Conservation (phyloP, 2,329 filamentous ascomycete genomes). For the Ophiocordyceps camponoti-leonardi region DNA sequence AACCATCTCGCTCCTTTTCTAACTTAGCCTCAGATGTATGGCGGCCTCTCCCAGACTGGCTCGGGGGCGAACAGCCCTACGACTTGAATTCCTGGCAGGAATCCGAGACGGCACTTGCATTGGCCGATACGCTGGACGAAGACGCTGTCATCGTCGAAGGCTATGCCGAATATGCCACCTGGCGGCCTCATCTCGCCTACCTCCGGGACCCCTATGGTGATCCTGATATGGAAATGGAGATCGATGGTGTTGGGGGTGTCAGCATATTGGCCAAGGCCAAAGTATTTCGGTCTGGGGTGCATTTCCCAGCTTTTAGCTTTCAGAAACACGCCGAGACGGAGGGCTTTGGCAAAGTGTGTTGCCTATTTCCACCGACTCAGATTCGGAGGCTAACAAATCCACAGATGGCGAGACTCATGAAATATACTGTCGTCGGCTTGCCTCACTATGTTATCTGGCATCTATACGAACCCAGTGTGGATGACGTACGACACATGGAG, state of each 20-base stretch:
- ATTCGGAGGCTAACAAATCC: neutral
- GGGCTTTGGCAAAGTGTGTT: slow-evolving; percentile 82
- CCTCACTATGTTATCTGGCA: slow-evolving; percentile 99
- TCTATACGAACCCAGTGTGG: slow-evolving; percentile 96
- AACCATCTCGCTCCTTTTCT: slow-evolving; percentile 4
- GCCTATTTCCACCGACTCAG: no score
- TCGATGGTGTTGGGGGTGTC: slow-evolving; percentile 92
- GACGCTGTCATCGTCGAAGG: slow-evolving; percentile 98
- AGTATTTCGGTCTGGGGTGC: slow-evolving; percentile 86
- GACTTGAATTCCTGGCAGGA: slow-evolving; percentile 99
- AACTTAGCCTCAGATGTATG: slow-evolving; percentile 58
- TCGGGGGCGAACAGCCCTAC: slow-evolving; percentile 95
- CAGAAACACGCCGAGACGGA: slow-evolving; percentile 98
- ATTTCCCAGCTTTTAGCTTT: slow-evolving; percentile 97
- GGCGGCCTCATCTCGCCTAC: slow-evolving; percentile 93
- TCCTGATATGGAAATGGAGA: slow-evolving; percentile 99
- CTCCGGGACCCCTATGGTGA: slow-evolving; percentile 93
- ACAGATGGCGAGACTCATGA: slow-evolving; percentile 94
- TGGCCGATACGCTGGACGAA: slow-evolving; percentile 90
- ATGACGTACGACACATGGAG: slow-evolving; percentile 95
- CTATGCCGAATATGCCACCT: slow-evolving; percentile 96
- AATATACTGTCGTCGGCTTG: slow-evolving; percentile 84
- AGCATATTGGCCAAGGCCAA: slow-evolving; percentile 93
- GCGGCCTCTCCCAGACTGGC: slow-evolving; percentile 96
- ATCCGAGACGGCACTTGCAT: slow-evolving; percentile 83